Evolutionary conservation across 2,329 filamentous ascomycete genomes (phyloP).

Genomic region (Aspergillus pseudoviridinutans): DNA sequence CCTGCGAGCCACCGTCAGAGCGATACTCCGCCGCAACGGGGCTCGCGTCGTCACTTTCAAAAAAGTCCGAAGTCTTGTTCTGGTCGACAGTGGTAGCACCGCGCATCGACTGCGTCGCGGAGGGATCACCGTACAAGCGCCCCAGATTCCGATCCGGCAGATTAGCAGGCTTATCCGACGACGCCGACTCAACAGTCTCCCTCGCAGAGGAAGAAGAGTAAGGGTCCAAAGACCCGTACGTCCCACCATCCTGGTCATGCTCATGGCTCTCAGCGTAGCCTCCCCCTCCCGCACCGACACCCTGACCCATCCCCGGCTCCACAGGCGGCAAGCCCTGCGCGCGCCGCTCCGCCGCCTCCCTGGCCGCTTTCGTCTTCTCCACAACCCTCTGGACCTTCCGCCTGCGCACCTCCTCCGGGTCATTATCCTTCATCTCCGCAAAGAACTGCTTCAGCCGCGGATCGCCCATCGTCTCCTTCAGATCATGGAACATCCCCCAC

Average conservation of each 20-base stretch:
- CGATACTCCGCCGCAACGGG: constrained; percentile 31
- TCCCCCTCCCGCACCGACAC: not conserved
- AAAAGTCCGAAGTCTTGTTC: constrained; percentile 22
- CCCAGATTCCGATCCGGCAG: not conserved
- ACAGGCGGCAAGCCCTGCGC: not conserved
- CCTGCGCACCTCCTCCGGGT: constrained; percentile 19
- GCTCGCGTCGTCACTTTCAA: constrained; percentile 36
- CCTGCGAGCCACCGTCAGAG: constrained; percentile 8
- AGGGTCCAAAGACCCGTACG: not conserved
- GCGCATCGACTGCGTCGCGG: not conserved
- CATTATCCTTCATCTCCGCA: constrained; percentile 14
- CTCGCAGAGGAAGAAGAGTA: not conserved
- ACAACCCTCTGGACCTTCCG: constrained; percentile 13
- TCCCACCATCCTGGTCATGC: not conserved
- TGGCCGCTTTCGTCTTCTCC: constrained; percentile 1
- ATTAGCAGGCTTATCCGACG: not conserved
- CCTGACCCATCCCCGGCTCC: not conserved
- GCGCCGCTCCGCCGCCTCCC: not conserved
- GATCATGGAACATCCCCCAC: constrained; percentile 12
- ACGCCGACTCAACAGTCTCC: not conserved
- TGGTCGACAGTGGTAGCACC: constrained; percentile 3
- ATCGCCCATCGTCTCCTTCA: constrained; percentile 13
- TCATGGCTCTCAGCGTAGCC: constrained; percentile 1
- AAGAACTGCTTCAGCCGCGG: constrained; percentile 21
- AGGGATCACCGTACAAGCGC: not conserved